Base-by-base conservation (phyloP, 2,329 filamentous ascomycete genomes). In the Sclerotinia nivalis region DNA sequence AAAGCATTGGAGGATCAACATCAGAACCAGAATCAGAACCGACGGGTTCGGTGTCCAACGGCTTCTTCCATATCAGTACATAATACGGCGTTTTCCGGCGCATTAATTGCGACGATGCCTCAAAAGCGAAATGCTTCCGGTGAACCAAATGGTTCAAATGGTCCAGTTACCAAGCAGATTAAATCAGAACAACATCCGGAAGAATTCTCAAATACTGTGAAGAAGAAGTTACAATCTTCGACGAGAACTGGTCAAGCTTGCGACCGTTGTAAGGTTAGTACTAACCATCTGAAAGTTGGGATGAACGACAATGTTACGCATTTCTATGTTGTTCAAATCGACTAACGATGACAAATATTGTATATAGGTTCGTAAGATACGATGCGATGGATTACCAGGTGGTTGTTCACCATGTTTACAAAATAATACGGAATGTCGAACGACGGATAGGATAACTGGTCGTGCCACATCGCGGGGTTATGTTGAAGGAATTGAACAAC, bases 371-470 rank as follows among this genome's bases (percentile, higher is more conserved):
- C 88, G 93, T 75, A 97, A 97, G 81, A 96, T 96, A 76, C 88
- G 92, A 78, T 96, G 93, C 84, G 93, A 96, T 82, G 90, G 89
- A 68, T 84, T 91, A 54, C 88, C 91, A 45, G 90, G 92, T 74
- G 93, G 92, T 72, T 97, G 93, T 81, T 92, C 91, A 72, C 91
- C 92, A 76, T 97, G 93, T 82, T 83, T 88, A 75, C 89, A 91
- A 80, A 91, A 92, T 78, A 89, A 88, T 73, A 88, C 91, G 75
- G 87, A 92, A 77, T 97, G 93, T 81, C 72, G 88, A 81, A 93
- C 93, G 68, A 97, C 93, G 70, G 93, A 97, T 80, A 89, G 93
- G 75, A 93, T 96, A 77, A 94, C 92, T 4, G 92, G 93, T 70
- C 89, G 91, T 72, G 92, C 93, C 65, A 91, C 92, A 71, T 88